A percentile compares a stretch with the other conserved stretches of the same genome.
Conservation (phyloP, 2,329 filamentous ascomycete species). For the Fusarium sp. region DNA sequence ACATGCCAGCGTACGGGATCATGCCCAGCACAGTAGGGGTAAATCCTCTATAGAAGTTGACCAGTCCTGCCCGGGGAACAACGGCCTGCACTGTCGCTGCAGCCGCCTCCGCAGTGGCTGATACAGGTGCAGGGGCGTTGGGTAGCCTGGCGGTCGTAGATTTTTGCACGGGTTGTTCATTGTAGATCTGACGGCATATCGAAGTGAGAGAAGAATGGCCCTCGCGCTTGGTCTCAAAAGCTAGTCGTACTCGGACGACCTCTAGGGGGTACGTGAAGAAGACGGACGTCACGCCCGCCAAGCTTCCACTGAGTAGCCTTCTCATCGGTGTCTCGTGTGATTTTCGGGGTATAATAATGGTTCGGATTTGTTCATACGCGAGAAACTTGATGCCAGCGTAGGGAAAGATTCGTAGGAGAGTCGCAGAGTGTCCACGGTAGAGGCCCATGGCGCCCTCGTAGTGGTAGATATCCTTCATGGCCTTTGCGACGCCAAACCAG, state of each 20-base stretch:
- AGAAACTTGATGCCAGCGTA: slow-evolving; percentile 99
- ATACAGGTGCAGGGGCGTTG: slow-evolving; percentile 41
- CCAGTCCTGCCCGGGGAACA: slow-evolving; percentile 72
- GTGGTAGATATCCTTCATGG: slow-evolving; percentile 84
- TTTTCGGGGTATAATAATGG: slow-evolving; percentile 75
- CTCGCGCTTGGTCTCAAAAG: slow-evolving; percentile 89
- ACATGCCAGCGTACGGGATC: slow-evolving; percentile 95
- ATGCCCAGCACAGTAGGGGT: slow-evolving; percentile 90
- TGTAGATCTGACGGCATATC: slow-evolving; percentile 89
- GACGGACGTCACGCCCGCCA: slow-evolving; percentile 88
- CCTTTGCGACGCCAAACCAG: slow-evolving; percentile 84
- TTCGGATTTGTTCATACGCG: slow-evolving; percentile 95
- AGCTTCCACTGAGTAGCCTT: slow-evolving; percentile 76
- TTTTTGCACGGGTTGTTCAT: slow-evolving; percentile 69
- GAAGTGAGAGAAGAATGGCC: slow-evolving; percentile 75
- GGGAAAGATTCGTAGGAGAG: slow-evolving; percentile 92
- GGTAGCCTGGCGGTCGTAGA: slow-evolving; percentile 43
- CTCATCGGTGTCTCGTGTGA: slow-evolving; percentile 84
- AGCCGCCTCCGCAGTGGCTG: slow-evolving; percentile 55
- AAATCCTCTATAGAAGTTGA: slow-evolving; percentile 97
- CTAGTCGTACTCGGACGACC: slow-evolving; percentile 89
- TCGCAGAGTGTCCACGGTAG: slow-evolving; percentile 94
- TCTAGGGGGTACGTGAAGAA: slow-evolving; percentile 97
- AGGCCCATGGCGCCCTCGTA: slow-evolving; percentile 80
- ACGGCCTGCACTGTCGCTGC: slow-evolving; percentile 56